Conservation (phyloP, 2,329 filamentous ascomycete genomes). For the Shiraia bambusicola region DNA sequence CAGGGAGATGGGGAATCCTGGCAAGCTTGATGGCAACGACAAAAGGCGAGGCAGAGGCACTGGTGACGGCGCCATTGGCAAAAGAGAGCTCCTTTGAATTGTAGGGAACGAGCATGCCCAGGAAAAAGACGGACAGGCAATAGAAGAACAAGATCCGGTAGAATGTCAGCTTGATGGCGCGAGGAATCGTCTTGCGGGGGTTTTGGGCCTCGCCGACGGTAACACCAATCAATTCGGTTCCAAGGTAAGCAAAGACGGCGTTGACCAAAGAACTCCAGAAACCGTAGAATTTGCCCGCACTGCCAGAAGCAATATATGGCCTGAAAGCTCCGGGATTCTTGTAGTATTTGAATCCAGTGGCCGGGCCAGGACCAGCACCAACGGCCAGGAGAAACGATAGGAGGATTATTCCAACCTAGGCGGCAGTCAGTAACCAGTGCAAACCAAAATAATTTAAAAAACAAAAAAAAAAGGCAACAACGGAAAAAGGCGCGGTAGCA, state of each 20-base stretch:
- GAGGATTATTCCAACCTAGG: constrained; percentile 46
- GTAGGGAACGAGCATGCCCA: constrained; percentile 77
- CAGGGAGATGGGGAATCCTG: constrained; percentile 62
- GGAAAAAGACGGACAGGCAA: constrained; percentile 68
- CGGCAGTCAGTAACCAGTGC: not conserved
- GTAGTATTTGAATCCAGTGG: constrained; percentile 51
- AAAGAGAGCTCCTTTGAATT: constrained; percentile 62
- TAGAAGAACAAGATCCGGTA: constrained; percentile 84
- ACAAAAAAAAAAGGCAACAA: no score
- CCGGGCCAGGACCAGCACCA: constrained; percentile 45
- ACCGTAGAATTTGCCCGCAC: constrained; percentile 47
- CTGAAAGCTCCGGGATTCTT: constrained; percentile 49
- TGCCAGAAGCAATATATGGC: constrained; percentile 39
- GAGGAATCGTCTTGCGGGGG: constrained; percentile 72
- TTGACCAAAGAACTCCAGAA: constrained; percentile 72
- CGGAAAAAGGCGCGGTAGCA: no score
- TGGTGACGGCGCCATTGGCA: constrained; percentile 51
- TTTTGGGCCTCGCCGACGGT: constrained; percentile 80
- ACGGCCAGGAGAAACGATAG: constrained; percentile 48
- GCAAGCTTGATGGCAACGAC: constrained; percentile 70
- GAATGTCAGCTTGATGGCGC: constrained; percentile 78
- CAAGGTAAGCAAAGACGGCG: constrained; percentile 76
- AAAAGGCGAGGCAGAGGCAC: constrained; percentile 68
- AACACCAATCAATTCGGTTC: constrained; percentile 71
- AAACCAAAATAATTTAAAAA: no score